Evolutionary conservation across 345 rosid genomes (phyloP).

Genomic region (Erucastrum elatum): DNA sequence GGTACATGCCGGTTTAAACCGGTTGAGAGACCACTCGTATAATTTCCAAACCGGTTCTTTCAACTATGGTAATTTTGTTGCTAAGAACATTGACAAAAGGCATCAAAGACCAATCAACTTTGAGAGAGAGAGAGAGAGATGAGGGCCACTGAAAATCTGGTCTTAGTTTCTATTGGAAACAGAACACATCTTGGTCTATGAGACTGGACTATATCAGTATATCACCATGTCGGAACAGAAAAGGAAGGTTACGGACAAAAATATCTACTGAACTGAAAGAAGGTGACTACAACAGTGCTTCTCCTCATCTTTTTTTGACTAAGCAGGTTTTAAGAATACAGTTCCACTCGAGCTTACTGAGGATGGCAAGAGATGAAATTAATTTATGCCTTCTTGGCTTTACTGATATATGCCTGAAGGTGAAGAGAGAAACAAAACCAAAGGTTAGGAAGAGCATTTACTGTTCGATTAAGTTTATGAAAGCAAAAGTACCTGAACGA

Average conservation of each 20-base stretch:
- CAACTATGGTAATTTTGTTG: background rate
- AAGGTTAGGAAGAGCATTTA: background rate
- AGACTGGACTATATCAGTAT: background rate
- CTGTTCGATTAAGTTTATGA: conserved; percentile 5
- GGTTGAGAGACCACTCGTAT: background rate
- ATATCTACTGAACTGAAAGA: conserved; percentile 24
- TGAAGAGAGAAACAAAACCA: conserved; percentile 9
- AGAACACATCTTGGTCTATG: conserved; percentile 17
- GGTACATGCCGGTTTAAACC: background rate
- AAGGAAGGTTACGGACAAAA: background rate
- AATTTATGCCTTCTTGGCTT: conserved; percentile 35
- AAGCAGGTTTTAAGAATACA: conserved; percentile 10
- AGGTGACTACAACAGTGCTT: background rate
- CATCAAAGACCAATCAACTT: background rate
- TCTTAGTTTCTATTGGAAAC: background rate
- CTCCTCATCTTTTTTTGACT: background rate
- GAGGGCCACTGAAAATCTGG: background rate
- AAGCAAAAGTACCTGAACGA: conserved; percentile 64
- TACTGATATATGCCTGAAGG: conserved; percentile 37
- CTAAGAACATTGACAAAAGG: background rate
- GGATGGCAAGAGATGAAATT: background rate
- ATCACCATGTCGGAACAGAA: background rate
- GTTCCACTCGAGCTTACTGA: background rate
- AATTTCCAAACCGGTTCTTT: background rate
- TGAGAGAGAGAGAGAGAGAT: conserved; percentile 25